A percentile compares a stretch with the other conserved stretches of the same genome.
Evolutionary conservation across 441 rosid species (phyloP).

Genomic region (Pelargonium myrrhifolium): DNA sequence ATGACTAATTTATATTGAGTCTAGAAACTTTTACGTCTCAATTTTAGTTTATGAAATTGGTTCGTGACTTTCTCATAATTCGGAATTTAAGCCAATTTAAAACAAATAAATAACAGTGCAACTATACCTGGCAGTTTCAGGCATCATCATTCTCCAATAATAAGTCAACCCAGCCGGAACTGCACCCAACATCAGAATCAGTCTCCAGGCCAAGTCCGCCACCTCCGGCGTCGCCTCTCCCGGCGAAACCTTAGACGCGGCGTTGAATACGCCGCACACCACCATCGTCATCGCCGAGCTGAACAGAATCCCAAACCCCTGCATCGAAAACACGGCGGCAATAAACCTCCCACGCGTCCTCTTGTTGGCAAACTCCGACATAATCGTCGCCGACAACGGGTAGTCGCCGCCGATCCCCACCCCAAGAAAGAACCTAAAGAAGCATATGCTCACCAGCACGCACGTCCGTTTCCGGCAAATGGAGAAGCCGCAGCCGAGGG

Average conservation of each 20-base stretch:
- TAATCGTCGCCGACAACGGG: constrained; percentile 65
- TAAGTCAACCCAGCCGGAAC: constrained; percentile 32
- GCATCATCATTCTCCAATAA: constrained; percentile 47
- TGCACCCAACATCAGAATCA: constrained; percentile 44
- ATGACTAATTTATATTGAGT: no score
- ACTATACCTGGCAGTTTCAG: constrained; percentile 54
- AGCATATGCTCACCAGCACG: constrained; percentile 37
- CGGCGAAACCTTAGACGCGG: constrained; percentile 1
- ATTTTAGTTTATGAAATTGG: no score
- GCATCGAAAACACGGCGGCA: constrained; percentile 66
- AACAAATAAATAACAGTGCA: constrained; percentile 35
- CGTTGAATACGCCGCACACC: constrained; percentile 33
- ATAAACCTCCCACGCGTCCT: constrained; percentile 57
- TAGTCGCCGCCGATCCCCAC: constrained; percentile 69
- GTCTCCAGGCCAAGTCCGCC: constrained; percentile 53
- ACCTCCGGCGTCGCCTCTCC: constrained; percentile 25
- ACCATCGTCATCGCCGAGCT: constrained; percentile 46
- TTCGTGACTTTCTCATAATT: no score
- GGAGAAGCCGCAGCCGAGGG: constrained; percentile 62
- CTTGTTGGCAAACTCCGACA: constrained; percentile 76
- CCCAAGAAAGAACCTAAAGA: constrained; percentile 48
- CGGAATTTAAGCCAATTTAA: no score
- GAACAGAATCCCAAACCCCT: constrained; percentile 59
- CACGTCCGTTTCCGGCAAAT: constrained; percentile 38
- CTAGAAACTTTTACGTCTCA: no score